Conservation (phyloP, 768 basidiomycete genomes). For the Serpula lacrymans region DNA sequence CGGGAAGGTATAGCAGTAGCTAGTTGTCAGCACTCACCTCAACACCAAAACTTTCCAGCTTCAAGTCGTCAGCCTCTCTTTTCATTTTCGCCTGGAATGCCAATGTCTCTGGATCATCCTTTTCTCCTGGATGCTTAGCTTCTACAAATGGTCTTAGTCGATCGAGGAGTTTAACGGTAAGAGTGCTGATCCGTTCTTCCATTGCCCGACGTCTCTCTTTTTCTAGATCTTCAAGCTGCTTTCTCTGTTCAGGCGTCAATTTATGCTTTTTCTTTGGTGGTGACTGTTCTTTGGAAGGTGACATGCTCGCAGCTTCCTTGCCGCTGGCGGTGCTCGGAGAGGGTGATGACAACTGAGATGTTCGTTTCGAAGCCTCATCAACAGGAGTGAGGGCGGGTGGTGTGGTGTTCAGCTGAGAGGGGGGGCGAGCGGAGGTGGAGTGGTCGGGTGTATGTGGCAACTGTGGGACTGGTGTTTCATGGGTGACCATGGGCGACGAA, state of each 20-base stretch:
- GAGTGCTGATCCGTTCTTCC: conserved; percentile 68
- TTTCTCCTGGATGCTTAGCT: conserved; percentile 77
- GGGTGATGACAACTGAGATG: conserved; percentile 10
- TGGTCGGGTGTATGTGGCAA: conserved; percentile 13
- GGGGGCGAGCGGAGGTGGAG: conserved; percentile 12
- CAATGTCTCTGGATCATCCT: conserved; percentile 79
- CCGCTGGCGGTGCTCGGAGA: conserved; percentile 13
- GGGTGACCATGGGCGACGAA: conserved; percentile 22
- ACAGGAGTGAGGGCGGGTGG: conserved; percentile 13
- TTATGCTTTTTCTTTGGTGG: conserved; percentile 40
- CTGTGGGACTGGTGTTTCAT: conserved; percentile 13
- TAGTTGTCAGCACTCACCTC: conserved; percentile 53
- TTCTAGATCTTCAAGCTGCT: conserved; percentile 80
- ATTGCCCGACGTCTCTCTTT: conserved; percentile 75
- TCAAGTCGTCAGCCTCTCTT: conserved; percentile 90
- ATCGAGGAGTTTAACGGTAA: conserved; percentile 80
- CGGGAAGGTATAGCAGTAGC: conserved; percentile 3
- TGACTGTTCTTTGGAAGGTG: conserved; percentile 31
- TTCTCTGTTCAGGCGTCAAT: conserved; percentile 78
- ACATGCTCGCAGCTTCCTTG: conserved; percentile 19
- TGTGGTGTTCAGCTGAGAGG: conserved; percentile 11
- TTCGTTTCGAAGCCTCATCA: conserved; percentile 17
- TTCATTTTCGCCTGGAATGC: conserved; percentile 74
- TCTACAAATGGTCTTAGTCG: conserved; percentile 88
- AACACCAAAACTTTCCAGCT: conserved; percentile 95